These are phyloP conservation scores for Flaveria ramosissima DNA, from an alignment of 129 eudicot species.

Conservation along the genomic window DNA sequence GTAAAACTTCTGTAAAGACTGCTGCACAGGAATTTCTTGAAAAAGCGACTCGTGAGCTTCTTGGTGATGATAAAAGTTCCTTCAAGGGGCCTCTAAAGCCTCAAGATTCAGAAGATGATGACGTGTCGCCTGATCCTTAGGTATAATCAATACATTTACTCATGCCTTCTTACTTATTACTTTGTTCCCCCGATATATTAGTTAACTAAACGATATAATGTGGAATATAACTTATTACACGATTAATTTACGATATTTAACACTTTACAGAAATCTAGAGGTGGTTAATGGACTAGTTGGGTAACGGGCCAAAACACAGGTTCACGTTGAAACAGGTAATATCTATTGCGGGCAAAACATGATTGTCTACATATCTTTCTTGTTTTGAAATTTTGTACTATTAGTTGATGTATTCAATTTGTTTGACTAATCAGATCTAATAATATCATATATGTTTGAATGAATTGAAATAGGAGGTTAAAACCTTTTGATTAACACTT, in stretches of 20 bases:
- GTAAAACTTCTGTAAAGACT: constrained; percentile 61
- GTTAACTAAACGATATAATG: not conserved
- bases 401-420: not conserved
- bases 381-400: not conserved
- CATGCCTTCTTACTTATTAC: not conserved
- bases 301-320: not conserved
- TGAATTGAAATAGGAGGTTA: not conserved
- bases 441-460: not conserved
- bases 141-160: constrained; percentile 35
- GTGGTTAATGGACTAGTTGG: not conserved
- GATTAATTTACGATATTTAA: not conserved
- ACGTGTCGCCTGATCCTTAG: constrained; percentile 41
- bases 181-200: not conserved
- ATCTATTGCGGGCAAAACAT: not conserved
- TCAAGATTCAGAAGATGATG: constrained; percentile 57
- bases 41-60: constrained; percentile 91
- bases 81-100: constrained; percentile 75
- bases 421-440: not conserved
- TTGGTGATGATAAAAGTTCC: constrained; percentile 67
- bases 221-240: not conserved
- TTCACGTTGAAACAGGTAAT: not conserved
- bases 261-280: not conserved
- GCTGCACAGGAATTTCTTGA: constrained; percentile 96
- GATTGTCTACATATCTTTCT: not conserved
- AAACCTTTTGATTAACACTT: not conserved